These are phyloP conservation scores for Cryptococcus deneoformans DNA, from an alignment of 1,284 basidiomycete species.

Conservation along the genomic window DNA sequence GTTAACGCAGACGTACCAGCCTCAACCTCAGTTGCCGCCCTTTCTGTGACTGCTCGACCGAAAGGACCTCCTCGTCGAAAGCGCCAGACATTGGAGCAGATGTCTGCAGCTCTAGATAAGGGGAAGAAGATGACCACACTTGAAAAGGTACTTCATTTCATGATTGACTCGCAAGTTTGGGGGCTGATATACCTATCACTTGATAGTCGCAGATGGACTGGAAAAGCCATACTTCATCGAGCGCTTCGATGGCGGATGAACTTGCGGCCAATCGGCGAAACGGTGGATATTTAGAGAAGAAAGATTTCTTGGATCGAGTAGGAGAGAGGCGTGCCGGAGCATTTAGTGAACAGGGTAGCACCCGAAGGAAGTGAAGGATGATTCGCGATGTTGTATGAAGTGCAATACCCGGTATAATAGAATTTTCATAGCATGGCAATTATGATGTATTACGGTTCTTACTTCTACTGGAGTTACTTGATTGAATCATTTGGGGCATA, in stretches of 20 bases:
- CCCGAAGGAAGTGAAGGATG: background rate
- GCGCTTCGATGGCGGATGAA: conserved; percentile 29
- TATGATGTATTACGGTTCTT: background rate
- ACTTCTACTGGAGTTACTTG: background rate
- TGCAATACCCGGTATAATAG: background rate
- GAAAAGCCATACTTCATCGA: conserved; percentile 36
- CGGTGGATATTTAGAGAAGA: conserved; percentile 45
- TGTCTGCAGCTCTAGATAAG: conserved; percentile 42
- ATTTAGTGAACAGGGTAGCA: conserved; percentile 7
- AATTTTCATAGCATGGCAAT: background rate
- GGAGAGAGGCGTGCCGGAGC: conserved; percentile 30
- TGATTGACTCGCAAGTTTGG: background rate
- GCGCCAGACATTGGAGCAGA: conserved; percentile 44
- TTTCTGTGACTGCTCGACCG: conserved; percentile 1
- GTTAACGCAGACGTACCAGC: background rate
- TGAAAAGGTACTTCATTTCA: conserved; percentile 38
- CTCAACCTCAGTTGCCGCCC: background rate
- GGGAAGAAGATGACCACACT: conserved; percentile 50
- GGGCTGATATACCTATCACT: background rate
- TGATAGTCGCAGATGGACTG: conserved; percentile 47
- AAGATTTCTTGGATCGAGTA: conserved; percentile 45
- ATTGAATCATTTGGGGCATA: background rate
- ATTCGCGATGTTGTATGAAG: background rate
- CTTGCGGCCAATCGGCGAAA: conserved; percentile 38
- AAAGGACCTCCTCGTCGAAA: conserved; percentile 34